Conservation (phyloP, 345 rosid species). For the Pistacia vera region DNA sequence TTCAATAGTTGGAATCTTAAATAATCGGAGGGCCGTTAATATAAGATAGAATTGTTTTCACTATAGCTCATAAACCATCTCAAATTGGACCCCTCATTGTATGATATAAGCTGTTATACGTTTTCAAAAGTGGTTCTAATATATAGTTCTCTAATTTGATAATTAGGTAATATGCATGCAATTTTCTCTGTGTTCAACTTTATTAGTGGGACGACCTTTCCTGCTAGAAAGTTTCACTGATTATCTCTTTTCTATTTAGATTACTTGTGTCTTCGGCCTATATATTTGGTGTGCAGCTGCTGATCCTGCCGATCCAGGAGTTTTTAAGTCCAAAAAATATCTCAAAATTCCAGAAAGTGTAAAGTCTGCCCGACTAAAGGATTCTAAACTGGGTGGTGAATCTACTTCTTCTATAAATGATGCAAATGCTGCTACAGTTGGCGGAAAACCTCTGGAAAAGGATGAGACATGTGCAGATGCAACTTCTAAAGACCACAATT, state of each 20-base stretch:
- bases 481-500: slow-evolving; percentile 33
- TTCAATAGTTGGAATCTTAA: too few relatives aligned
- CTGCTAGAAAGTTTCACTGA: slow-evolving; percentile 4
- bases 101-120: too few relatives aligned
- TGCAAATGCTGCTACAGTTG: slow-evolving; percentile 47
- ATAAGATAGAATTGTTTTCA: too few relatives aligned
- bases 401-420: slow-evolving; percentile 55
- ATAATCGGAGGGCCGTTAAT: too few relatives aligned
- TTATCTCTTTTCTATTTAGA: slow-evolving; percentile 39
- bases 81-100: too few relatives aligned
- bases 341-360: slow-evolving; percentile 55
- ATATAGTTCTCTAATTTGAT: too few relatives aligned
- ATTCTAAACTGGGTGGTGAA: slow-evolving; percentile 63
- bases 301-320: slow-evolving; percentile 90
- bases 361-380: slow-evolving; percentile 48
- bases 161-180: too few relatives aligned
- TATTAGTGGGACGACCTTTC: neutral
- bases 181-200: too few relatives aligned
- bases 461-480: slow-evolving; percentile 34
- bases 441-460: slow-evolving; percentile 53
- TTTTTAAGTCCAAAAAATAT: slow-evolving; percentile 78
- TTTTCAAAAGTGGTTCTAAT: too few relatives aligned
- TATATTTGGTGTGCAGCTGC: slow-evolving; percentile 89
- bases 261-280: slow-evolving; percentile 69
- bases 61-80: too few relatives aligned